These are phyloP conservation scores for Septoria linicola DNA, from an alignment of 2,329 filamentous ascomycete species.

Conservation along the genomic window DNA sequence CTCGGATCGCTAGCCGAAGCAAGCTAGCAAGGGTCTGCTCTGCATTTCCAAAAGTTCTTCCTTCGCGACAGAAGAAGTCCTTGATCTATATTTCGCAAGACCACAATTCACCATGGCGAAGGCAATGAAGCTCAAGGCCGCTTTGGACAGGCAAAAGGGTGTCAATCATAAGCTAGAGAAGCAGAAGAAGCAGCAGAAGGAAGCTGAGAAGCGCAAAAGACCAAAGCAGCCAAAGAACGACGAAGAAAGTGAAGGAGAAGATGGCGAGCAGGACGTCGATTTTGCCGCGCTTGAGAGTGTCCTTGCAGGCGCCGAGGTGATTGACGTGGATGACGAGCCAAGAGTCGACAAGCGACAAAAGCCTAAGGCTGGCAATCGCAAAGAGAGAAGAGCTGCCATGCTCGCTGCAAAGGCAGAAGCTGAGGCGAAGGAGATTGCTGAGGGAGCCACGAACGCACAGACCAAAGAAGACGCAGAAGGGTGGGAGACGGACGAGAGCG, in stretches of 20 bases:
- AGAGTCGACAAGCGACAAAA: conserved; percentile 15
- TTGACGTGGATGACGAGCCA: conserved; percentile 22
- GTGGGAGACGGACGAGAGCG: conserved; percentile 36
- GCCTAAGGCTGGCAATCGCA: conserved; percentile 20
- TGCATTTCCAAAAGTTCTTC: conserved; percentile 12
- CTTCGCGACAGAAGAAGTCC: too few species aligned
- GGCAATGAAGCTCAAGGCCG: conserved; percentile 56
- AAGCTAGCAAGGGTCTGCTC: too few species aligned
- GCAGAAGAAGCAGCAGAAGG: conserved; percentile 52
- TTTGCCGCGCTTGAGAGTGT: conserved; percentile 31
- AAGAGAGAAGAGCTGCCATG: conserved; percentile 17
- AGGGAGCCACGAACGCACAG: conserved; percentile 35
- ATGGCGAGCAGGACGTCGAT: conserved; percentile 35
- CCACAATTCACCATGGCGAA: conserved; percentile 46
- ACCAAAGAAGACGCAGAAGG: conserved; percentile 32
- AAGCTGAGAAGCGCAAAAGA: conserved; percentile 51
- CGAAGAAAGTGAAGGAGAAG: conserved; percentile 47
- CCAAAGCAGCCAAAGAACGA: conserved; percentile 41
- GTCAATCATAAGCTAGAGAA: conserved; percentile 73
- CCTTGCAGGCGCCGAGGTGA: conserved; percentile 32
- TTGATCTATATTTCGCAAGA: too few species aligned
- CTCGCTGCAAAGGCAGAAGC: conserved; percentile 22
- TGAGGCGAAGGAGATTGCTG: conserved; percentile 29
- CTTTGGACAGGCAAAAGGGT: conserved; percentile 59
- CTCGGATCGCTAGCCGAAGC: too few species aligned